Evolutionary conservation across 208 protist species (phyloP).

Genomic region (Naegleria lovaniensis): DNA sequence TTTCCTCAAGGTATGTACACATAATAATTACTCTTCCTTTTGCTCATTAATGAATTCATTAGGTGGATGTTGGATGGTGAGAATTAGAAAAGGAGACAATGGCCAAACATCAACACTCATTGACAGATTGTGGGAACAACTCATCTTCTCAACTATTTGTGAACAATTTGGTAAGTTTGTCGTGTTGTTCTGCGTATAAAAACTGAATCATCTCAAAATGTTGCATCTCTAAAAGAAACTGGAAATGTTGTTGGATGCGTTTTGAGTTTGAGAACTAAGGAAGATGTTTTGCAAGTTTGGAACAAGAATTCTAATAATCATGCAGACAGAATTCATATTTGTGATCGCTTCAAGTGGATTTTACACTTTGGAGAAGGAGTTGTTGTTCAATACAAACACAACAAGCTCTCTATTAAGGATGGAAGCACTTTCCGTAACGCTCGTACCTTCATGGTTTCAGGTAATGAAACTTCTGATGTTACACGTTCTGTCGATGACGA

Average conservation of each 20-base stretch:
- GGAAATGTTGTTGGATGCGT: slow-evolving; percentile 11
- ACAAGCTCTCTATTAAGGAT: slow-evolving; percentile 18
- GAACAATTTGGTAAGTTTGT: not conserved
- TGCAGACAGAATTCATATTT: not conserved
- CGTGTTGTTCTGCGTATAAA: not conserved
- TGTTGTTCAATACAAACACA: slow-evolving; percentile 25
- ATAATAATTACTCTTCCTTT: not conserved
- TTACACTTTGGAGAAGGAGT: not conserved
- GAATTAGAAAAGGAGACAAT: not conserved
- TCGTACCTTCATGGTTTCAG: not conserved
- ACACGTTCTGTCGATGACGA: not conserved
- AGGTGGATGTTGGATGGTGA: slow-evolving; percentile 25
- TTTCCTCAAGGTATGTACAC: not conserved
- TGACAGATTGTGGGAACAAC: slow-evolving; percentile 21
- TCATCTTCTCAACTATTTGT: slow-evolving; percentile 15
- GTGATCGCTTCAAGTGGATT: not conserved
- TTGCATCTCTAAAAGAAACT: not conserved
- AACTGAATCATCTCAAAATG: too few species aligned
- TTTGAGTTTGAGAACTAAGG: slow-evolving; percentile 1
- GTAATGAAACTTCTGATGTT: not conserved
- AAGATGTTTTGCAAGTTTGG: slow-evolving; percentile 11
- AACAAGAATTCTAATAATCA: not conserved
- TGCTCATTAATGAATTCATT: not conserved
- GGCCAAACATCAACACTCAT: not conserved
- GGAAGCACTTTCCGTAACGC: slow-evolving; percentile 11